Conservation (phyloP, 371 early-diverging fungal genomes). For the Dipsacomyces acuminosporus region DNA sequence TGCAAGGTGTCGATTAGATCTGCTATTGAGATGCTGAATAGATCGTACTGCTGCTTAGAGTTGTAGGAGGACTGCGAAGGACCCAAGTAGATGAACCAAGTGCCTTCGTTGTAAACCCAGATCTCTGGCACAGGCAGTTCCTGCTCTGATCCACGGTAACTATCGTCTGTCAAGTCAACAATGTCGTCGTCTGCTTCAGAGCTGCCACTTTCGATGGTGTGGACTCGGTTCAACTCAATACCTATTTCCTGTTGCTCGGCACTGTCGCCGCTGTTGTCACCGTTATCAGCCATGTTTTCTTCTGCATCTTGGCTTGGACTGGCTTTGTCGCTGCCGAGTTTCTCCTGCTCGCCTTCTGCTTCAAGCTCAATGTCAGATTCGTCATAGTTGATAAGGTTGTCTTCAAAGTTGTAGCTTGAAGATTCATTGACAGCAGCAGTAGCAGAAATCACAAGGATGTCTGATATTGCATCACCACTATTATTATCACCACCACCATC, state of each 20-base stretch:
- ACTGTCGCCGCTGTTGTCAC: background rate
- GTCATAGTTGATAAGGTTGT: constrained; percentile 1
- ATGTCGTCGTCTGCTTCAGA: background rate
- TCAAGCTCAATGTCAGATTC: constrained; percentile 5
- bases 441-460: background rate
- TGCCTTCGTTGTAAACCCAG: constrained; percentile 34
- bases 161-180: background rate
- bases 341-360: background rate
- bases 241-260: constrained; percentile 1
- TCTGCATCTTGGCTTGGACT: background rate
- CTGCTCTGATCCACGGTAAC: background rate
- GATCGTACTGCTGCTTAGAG: constrained; percentile 12
- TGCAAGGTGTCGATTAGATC: constrained; percentile 32
- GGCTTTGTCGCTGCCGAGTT: constrained; percentile 3
- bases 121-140: constrained; percentile 14
- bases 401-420: background rate
- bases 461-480: background rate
- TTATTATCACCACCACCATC: background rate
- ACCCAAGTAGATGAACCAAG: constrained; percentile 41
- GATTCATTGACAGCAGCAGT: no score
- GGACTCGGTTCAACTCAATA: background rate
- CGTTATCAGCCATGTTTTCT: background rate
- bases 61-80: constrained; percentile 22
- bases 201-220: background rate
- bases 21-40: constrained; percentile 21